Evolutionary conservation across 2,329 filamentous ascomycete species (phyloP).

Genomic region (Cadophora sp.): DNA sequence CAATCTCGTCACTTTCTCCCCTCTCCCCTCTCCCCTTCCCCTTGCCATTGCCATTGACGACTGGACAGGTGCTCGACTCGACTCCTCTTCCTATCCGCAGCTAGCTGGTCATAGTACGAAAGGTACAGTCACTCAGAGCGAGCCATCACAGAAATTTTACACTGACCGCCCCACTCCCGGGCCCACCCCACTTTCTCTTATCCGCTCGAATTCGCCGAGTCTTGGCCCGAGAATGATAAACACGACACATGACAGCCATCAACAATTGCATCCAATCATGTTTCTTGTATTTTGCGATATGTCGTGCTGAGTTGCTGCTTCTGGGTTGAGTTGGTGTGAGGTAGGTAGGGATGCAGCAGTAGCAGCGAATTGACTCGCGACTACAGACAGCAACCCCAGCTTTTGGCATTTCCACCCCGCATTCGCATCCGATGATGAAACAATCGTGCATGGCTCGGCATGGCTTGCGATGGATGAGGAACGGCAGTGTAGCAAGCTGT

Average conservation of each 20-base stretch:
- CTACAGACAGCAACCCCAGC: background rate
- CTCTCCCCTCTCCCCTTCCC: too few species aligned
- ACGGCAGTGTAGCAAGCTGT: too few species aligned
- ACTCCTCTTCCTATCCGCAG: background rate
- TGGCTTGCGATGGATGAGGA: too few species aligned
- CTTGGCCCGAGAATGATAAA: slow-evolving; percentile 4
- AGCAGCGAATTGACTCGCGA: background rate
- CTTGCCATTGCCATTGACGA: too few species aligned
- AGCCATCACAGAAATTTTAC: background rate
- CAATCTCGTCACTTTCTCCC: background rate
- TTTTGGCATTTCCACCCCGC: slow-evolving; percentile 5
- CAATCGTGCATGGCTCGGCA: background rate
- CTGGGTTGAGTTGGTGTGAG: too few species aligned
- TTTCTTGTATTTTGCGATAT: background rate
- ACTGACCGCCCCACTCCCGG: background rate
- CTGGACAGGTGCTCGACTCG: background rate
- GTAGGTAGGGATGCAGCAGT: background rate
- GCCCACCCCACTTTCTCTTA: background rate
- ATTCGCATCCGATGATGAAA: slow-evolving; percentile 1
- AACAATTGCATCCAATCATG: background rate
- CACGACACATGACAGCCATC: slow-evolving; percentile 7
- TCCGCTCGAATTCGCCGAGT: slow-evolving; percentile 4
- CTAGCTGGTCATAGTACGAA: too few species aligned
- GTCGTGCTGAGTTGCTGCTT: too few species aligned
- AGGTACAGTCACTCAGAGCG: too few species aligned